These are phyloP conservation scores for Ophiocordyceps australis DNA, from an alignment of 2,329 filamentous ascomycete species.

Conservation along the genomic window DNA sequence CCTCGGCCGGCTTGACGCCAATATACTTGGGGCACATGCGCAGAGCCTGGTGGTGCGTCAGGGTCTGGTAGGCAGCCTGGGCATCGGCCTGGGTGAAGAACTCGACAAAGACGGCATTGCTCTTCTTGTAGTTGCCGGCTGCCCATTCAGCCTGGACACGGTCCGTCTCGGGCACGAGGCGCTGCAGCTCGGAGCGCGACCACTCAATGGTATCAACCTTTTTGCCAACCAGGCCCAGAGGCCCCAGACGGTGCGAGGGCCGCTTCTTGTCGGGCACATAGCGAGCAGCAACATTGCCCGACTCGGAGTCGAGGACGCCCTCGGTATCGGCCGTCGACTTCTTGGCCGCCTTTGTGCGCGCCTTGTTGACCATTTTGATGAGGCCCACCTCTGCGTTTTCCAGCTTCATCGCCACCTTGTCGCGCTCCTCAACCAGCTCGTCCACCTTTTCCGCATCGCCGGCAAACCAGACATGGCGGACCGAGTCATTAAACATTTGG, in stretches of 20 bases:
- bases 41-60: constrained; percentile 64
- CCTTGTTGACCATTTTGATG: constrained; percentile 40
- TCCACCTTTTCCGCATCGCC: constrained; percentile 59
- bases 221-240: constrained; percentile 43
- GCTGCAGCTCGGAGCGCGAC: constrained; percentile 39
- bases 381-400: constrained; percentile 71
- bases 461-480: constrained; percentile 71
- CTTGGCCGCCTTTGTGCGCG: constrained; percentile 14
- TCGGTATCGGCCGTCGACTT: constrained; percentile 12
- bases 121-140: constrained; percentile 41
- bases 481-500: constrained; percentile 59
- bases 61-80: constrained; percentile 66
- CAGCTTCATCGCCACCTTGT: constrained; percentile 57
- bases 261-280: constrained; percentile 51
- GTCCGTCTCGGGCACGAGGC: constrained; percentile 47
- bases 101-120: constrained; percentile 79
- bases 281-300: constrained; percentile 43
- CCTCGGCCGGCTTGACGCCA: constrained; percentile 59
- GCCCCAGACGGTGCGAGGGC: constrained; percentile 48
- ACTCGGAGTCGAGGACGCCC: constrained; percentile 40
- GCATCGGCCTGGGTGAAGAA: constrained; percentile 70
- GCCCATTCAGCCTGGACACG: constrained; percentile 44
- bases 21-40: constrained; percentile 78
- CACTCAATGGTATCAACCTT: constrained; percentile 77
- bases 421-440: constrained; percentile 58